Conservation (phyloP, 495 filamentous ascomycete genomes). For the Wilcoxina mikolae region DNA sequence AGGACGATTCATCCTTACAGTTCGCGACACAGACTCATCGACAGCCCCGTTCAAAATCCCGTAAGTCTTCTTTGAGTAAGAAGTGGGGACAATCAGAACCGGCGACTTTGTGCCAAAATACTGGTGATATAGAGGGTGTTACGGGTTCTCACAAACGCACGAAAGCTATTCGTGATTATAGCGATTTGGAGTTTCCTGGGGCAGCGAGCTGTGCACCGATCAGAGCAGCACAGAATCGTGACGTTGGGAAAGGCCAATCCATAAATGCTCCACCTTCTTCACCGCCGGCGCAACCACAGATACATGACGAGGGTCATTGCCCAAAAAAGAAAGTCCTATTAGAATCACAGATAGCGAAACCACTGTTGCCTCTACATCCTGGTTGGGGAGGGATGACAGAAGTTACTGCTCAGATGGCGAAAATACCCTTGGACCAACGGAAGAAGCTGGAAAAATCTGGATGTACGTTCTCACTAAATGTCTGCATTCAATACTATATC, state of each 20-base stretch:
- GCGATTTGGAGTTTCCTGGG: not conserved
- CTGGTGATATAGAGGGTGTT: too few relatives aligned
- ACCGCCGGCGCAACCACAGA: not conserved
- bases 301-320: too few relatives aligned
- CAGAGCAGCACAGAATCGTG: not conserved
- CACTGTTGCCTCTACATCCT: not conserved
- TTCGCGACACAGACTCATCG: not conserved
- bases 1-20: not conserved
- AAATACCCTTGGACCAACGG: slow-evolving; percentile 46
- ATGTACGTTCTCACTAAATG: slow-evolving; percentile 9
- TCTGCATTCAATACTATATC: not conserved
- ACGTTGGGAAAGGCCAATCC: slow-evolving; percentile 13
- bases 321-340: too few relatives aligned
- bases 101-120: too few relatives aligned
- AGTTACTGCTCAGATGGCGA: slow-evolving; percentile 36
- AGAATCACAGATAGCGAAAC: not conserved
- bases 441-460: slow-evolving; percentile 39
- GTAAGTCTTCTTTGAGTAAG: too few relatives aligned
- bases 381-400: slow-evolving; percentile 28
- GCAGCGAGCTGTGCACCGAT: slow-evolving; percentile 15
- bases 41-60: not conserved
- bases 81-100: too few relatives aligned
- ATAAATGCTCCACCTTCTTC: slow-evolving; percentile 11
- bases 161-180: too few relatives aligned
- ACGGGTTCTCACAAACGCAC: too few relatives aligned